These are phyloP conservation scores for Geotrichum histeridarum DNA, from an alignment of 1,139 yeast species.

Conservation along the genomic window DNA sequence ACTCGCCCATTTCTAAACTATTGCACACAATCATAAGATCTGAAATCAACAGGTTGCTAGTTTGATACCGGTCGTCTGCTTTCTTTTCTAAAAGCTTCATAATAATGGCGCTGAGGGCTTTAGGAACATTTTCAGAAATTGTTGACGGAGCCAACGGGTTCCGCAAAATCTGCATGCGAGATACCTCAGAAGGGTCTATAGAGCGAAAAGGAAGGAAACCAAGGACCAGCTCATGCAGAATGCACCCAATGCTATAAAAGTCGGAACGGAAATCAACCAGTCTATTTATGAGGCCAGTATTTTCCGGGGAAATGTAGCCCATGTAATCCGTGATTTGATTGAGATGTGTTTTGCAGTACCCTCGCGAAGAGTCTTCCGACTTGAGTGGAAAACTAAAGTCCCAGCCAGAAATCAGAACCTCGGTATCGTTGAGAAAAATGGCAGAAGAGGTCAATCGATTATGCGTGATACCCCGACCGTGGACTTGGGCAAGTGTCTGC, in stretches of 20 bases:
- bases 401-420: slow-evolving; percentile 47
- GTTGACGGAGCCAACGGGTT: slow-evolving; percentile 43
- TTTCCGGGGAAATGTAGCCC: slow-evolving; percentile 53
- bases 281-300: slow-evolving; percentile 42
- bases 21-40: slow-evolving; percentile 37
- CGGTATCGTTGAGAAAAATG: slow-evolving; percentile 38
- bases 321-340: slow-evolving; percentile 40
- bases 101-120: slow-evolving; percentile 41
- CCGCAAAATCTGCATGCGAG: slow-evolving; percentile 44
- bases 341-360: slow-evolving; percentile 31
- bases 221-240: slow-evolving; percentile 47
- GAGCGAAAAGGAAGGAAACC: slow-evolving; percentile 47
- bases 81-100: slow-evolving; percentile 46
- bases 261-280: slow-evolving; percentile 50
- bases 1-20: slow-evolving; percentile 23
- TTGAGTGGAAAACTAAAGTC: slow-evolving; percentile 47
- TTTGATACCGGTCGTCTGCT: slow-evolving; percentile 43
- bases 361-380: slow-evolving; percentile 43
- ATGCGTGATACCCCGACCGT: slow-evolving; percentile 46
- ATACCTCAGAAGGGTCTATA: slow-evolving; percentile 42
- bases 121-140: slow-evolving; percentile 41
- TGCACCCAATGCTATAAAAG: slow-evolving; percentile 49
- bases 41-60: slow-evolving; percentile 40
- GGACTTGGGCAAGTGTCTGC: slow-evolving; percentile 41
- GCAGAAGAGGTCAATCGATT: slow-evolving; percentile 46